Evolutionary conservation across 805 yeast species (phyloP).

Genomic region (Blastobotrys parvus): DNA sequence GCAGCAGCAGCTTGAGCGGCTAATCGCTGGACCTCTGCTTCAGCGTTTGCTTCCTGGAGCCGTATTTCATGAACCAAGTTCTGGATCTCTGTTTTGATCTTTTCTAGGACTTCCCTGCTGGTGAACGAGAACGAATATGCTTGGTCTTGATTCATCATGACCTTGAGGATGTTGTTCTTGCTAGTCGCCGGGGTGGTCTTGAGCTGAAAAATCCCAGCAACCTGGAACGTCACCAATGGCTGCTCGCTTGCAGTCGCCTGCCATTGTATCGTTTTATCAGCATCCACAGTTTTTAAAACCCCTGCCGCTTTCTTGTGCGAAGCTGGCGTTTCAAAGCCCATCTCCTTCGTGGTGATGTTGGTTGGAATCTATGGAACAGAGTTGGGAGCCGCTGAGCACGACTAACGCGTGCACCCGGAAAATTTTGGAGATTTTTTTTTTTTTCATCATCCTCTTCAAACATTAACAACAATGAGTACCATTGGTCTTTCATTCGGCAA

Average conservation of each 20-base stretch:
- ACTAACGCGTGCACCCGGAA: too few relatives aligned
- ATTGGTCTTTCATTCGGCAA: conserved; percentile 97
- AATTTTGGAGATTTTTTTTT: too few relatives aligned
- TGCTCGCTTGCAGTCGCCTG: not conserved
- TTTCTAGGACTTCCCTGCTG: conserved; percentile 9
- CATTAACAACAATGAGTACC: conserved; percentile 38
- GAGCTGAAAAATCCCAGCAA: conserved; percentile 19
- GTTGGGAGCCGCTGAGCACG: too few relatives aligned
- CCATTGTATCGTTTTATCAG: conserved; percentile 6
- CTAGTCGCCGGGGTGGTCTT: conserved; percentile 64
- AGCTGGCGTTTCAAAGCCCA: conserved; percentile 8
- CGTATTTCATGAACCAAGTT: conserved; percentile 5
- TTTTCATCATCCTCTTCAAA: too few relatives aligned
- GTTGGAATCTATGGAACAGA: too few relatives aligned
- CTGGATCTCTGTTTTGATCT: conserved; percentile 6
- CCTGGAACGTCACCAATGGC: conserved; percentile 1
- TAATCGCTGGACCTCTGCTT: conserved; percentile 24
- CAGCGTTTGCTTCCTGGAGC: conserved; percentile 1
- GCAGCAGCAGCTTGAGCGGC: conserved; percentile 21
- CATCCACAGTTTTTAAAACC: conserved; percentile 3
- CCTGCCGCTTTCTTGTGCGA: conserved; percentile 12
- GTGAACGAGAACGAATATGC: conserved; percentile 9
- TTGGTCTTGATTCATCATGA: conserved; percentile 4
- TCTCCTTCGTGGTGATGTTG: too few relatives aligned
- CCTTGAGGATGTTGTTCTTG: conserved; percentile 59